phyloP scores from a whole-genome alignment of 345 rosid species.

The Linum tenue region DNA sequence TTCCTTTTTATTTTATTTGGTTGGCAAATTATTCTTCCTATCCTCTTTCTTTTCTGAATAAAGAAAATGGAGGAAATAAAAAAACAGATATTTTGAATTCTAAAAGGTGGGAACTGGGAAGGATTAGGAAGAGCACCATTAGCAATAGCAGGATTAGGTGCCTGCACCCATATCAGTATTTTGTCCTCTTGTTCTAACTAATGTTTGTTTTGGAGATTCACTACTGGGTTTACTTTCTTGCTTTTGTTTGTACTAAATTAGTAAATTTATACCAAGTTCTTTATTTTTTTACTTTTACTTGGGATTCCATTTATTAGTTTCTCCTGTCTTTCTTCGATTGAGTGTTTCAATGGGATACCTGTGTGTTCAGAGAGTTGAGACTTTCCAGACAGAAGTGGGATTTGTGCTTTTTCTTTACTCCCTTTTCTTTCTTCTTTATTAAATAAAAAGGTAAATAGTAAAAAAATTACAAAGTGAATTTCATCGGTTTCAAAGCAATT shows the following conservation, averaged over 20 bases:
- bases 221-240: not conserved
- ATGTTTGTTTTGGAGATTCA: constrained; percentile 13
- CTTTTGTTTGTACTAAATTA: not conserved
- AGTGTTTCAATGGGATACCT: not conserved
- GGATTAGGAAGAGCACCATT: too few species aligned
- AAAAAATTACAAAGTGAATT: not conserved
- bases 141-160: constrained; percentile 29
- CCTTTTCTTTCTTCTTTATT: not conserved
- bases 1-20: constrained; percentile 7
- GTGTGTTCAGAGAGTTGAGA: not conserved
- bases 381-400: not conserved
- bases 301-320: too few species aligned
- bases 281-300: not conserved
- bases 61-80: too few species aligned
- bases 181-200: constrained; percentile 32
- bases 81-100: constrained; percentile 3
- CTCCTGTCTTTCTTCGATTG: not conserved
- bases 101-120: constrained; percentile 13
- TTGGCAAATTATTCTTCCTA: not conserved
- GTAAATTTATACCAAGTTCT: not conserved
- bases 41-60: too few species aligned
- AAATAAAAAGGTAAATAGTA: not conserved
- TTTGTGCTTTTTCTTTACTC: not conserved
- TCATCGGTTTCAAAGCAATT: not conserved
- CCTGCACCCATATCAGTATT: constrained; percentile 24